These are phyloP conservation scores for Platanthera guangdongensis DNA, from an alignment of 106 monocot species.

Conservation along the genomic window DNA sequence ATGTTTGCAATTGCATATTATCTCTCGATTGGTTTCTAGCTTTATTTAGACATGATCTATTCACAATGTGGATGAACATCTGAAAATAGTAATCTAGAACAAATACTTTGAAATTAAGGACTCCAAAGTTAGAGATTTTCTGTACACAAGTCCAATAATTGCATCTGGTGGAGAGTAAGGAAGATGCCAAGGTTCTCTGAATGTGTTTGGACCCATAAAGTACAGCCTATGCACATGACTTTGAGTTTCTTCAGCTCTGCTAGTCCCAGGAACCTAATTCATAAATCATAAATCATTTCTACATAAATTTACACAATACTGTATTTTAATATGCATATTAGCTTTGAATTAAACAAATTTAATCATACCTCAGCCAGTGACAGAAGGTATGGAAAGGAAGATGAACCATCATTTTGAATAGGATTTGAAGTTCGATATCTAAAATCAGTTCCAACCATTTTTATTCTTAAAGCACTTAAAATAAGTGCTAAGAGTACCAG, in stretches of 20 bases:
- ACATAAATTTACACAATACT: neutral
- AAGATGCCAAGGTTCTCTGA: constrained; percentile 96
- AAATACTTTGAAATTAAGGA: neutral
- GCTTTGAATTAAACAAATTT: neutral
- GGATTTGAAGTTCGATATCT: constrained; percentile 39
- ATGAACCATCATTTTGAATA: constrained; percentile 46
- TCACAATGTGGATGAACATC: neutral
- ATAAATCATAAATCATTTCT: constrained; percentile 4
- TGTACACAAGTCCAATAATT: constrained; percentile 94
- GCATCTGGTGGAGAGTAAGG: constrained; percentile 92
- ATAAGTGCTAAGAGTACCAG: constrained; percentile 66
- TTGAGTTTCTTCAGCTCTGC: constrained; percentile 92
- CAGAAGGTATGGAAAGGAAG: constrained; percentile 70
- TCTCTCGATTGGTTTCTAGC: neutral
- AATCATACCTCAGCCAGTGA: constrained; percentile 78
- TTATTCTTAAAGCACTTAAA: constrained; percentile 68
- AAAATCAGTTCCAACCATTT: constrained; percentile 60
- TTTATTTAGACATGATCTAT: neutral
- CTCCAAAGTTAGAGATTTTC: neutral
- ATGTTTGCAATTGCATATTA: neutral
- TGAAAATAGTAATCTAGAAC: neutral
- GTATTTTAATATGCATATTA: neutral
- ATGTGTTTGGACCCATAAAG: constrained; percentile 96
- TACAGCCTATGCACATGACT: constrained; percentile 93
- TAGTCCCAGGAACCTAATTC: constrained; percentile 76